These are phyloP conservation scores for Cordyceps cateniannulata DNA, from an alignment of 2,329 filamentous ascomycete genomes.

Conservation along the genomic window DNA sequence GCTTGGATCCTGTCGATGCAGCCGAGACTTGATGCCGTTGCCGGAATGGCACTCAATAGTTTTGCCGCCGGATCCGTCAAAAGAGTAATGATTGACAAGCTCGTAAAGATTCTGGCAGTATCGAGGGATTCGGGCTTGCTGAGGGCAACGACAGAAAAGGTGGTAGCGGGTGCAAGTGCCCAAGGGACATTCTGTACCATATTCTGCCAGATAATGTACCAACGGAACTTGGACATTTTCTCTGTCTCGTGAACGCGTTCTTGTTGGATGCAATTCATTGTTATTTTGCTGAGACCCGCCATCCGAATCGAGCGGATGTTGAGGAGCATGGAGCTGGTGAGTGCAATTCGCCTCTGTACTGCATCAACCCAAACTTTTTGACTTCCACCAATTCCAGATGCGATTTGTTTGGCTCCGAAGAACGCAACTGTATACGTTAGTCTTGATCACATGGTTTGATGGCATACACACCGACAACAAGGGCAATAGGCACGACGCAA, in stretches of 20 bases:
- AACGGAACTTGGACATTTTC: conserved; percentile 10
- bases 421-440: conserved; percentile 11
- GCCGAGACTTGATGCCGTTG: conserved; percentile 14
- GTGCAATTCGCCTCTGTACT: conserved; percentile 16
- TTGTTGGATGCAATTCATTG: conserved; percentile 26
- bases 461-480: conserved; percentile 14
- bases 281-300: conserved; percentile 29
- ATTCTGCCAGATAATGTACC: conserved; percentile 17
- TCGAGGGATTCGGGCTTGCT: conserved; percentile 5
- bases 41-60: conserved; percentile 16
- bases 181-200: conserved; percentile 16
- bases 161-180: conserved; percentile 13
- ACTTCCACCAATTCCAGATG: conserved; percentile 13
- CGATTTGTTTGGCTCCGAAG: conserved; percentile 14
- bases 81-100: conserved; percentile 18
- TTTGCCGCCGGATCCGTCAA: conserved; percentile 16
- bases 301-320: conserved; percentile 35
- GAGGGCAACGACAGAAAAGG: conserved; percentile 9
- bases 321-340: conserved; percentile 24
- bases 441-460: background rate
- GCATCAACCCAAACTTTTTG: conserved; percentile 17
- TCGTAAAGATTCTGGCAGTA: conserved; percentile 17
- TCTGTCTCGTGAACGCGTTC: conserved; percentile 26
- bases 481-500: conserved; percentile 15
- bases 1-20: conserved; percentile 17